Percentiles rank a stretch among this genome's conserved stretches.
Evolutionary conservation across 805 yeast genomes (phyloP).

Genomic region (Zygoascus bituminiphila): DNA sequence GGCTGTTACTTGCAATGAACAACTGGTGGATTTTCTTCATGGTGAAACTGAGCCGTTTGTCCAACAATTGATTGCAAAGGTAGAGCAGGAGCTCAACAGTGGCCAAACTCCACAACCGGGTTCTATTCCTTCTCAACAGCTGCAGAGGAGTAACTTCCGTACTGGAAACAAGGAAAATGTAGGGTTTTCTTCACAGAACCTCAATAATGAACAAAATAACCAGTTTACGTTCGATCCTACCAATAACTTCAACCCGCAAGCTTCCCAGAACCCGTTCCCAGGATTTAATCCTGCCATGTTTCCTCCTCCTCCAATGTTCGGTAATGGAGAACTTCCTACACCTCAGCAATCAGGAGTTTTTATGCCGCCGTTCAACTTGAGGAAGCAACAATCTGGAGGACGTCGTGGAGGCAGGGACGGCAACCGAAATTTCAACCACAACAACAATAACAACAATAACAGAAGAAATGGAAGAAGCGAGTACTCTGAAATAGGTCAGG

Average conservation of each 20-base stretch:
- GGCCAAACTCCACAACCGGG: neutral
- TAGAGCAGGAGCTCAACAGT: constrained; percentile 18
- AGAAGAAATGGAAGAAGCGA: neutral
- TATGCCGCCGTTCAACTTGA: neutral
- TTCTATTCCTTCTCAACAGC: neutral
- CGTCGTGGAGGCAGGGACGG: neutral
- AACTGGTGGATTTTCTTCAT: constrained; percentile 36
- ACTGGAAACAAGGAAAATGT: neutral
- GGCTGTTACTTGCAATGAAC: constrained; percentile 25
- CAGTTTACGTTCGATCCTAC: neutral
- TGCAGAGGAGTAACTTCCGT: neutral
- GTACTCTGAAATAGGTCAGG: constrained; percentile 13
- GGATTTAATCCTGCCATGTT: neutral
- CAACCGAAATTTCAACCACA: neutral
- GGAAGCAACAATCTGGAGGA: neutral
- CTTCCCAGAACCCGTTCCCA: neutral
- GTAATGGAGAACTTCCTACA: neutral
- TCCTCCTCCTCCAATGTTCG: neutral
- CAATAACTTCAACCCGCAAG: neutral
- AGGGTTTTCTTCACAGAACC: neutral
- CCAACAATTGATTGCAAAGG: constrained; percentile 26
- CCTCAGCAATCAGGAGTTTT: constrained; percentile 1
- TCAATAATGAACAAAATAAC: neutral
- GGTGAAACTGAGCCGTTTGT: constrained; percentile 29
- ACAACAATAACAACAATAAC: neutral